Evolutionary conservation across 2,329 filamentous ascomycete species (phyloP).

Genomic region (Aspergillus sojae): DNA sequence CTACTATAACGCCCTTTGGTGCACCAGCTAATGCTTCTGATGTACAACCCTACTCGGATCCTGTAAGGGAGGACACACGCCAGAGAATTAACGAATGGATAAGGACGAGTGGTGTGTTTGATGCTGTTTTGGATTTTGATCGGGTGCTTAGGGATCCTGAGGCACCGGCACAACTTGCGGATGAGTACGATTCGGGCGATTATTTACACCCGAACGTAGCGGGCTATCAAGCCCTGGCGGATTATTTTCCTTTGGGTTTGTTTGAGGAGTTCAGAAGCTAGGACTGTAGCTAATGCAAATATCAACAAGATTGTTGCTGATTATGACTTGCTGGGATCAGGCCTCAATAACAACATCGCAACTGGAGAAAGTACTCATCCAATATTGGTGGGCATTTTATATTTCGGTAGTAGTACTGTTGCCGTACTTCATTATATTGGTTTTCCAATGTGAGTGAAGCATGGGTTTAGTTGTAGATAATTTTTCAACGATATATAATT

Average conservation of each 20-base stretch:
- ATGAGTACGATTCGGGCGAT: conserved; percentile 62
- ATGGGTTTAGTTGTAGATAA: no score
- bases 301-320: no score
- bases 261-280: conserved; percentile 1
- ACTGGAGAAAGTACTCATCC: no score
- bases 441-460: no score
- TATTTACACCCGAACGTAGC: conserved; percentile 64
- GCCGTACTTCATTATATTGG: no score
- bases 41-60: conserved; percentile 57
- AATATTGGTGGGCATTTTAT: no score
- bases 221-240: conserved; percentile 63
- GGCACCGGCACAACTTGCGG: conserved; percentile 52
- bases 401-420: no score
- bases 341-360: no score
- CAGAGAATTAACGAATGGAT: conserved; percentile 65
- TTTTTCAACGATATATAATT: no score
- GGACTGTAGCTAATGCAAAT: no score
- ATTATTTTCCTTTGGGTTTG: conserved; percentile 57
- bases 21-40: conserved; percentile 35
- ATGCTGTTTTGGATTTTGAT: conserved; percentile 66
- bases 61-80: conserved; percentile 59
- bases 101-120: conserved; percentile 57
- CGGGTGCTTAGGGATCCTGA: conserved; percentile 55
- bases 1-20: conserved; percentile 68
- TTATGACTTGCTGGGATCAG: no score